Evolutionary conservation across 2,329 filamentous ascomycete species (phyloP).

Genomic region (Bimuria novae-zelandiae): DNA sequence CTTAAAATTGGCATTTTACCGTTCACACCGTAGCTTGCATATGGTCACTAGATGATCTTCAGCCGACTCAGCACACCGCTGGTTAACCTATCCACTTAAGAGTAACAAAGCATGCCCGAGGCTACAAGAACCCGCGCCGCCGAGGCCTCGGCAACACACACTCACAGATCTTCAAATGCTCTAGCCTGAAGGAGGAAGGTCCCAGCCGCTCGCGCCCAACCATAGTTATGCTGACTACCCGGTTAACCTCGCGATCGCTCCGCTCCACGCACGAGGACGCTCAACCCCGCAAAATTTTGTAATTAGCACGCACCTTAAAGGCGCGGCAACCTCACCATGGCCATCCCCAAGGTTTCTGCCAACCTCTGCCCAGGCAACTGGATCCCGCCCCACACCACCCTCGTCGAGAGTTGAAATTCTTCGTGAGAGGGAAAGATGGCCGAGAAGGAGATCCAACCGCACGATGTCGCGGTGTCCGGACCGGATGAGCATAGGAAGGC

Average conservation of each 20-base stretch:
- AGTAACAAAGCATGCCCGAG: background rate
- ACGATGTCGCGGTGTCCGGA: slow-evolving; percentile 19
- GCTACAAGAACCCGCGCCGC: background rate
- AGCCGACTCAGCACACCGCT: background rate
- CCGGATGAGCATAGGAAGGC: slow-evolving; percentile 27
- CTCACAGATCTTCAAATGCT: background rate
- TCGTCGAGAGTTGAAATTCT: slow-evolving; percentile 1
- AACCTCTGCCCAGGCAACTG: slow-evolving; percentile 18
- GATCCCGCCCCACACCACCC: background rate
- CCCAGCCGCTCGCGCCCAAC: slow-evolving; percentile 14
- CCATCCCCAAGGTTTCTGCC: slow-evolving; percentile 2
- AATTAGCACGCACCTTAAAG: slow-evolving; percentile 19
- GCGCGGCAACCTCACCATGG: slow-evolving; percentile 18
- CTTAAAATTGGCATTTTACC: too few relatives aligned
- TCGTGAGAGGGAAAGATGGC: slow-evolving; percentile 19
- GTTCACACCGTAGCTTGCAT: too few relatives aligned
- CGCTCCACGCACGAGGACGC: slow-evolving; percentile 23
- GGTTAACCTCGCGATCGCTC: slow-evolving; percentile 11
- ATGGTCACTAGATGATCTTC: too few relatives aligned
- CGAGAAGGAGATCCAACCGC: slow-evolving; percentile 33
- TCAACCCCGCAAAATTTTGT: slow-evolving; percentile 32
- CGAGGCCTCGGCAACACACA: background rate
- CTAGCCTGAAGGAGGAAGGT: slow-evolving; percentile 20
- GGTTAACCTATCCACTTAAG: too few relatives aligned
- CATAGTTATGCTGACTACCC: slow-evolving; percentile 11